These are phyloP conservation scores for Limonium bicolor DNA, from an alignment of 148 eudicot genomes.

Conservation along the genomic window DNA sequence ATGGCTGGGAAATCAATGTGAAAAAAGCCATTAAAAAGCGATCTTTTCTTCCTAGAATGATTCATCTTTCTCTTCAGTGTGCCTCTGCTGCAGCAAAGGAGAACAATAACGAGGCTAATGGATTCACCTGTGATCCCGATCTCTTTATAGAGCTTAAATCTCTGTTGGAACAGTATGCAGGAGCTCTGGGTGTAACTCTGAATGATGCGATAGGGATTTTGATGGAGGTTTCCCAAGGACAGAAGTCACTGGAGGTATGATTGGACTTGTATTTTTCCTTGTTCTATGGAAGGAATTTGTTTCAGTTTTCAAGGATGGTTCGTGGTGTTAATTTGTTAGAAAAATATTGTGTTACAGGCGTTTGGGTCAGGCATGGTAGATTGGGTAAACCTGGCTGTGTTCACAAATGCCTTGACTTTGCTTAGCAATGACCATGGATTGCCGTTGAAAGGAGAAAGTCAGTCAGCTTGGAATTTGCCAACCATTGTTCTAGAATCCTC, in stretches of 20 bases:
- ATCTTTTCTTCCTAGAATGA: constrained; percentile 72
- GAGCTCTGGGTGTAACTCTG: constrained; percentile 49
- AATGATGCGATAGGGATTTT: constrained; percentile 54
- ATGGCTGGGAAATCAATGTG: constrained; percentile 32
- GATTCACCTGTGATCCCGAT: constrained; percentile 30
- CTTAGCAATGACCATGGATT: constrained; percentile 31
- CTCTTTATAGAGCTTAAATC: constrained; percentile 42
- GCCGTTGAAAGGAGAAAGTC: constrained; percentile 14
- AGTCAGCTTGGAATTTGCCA: constrained; percentile 42
- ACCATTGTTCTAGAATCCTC: constrained; percentile 36
- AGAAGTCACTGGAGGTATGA: constrained; percentile 42
- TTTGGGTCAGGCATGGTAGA: constrained; percentile 40
- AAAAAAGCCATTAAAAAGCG: constrained; percentile 39
- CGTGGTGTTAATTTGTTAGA: too few species aligned
- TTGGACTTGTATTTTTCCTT: too few species aligned
- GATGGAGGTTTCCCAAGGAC: constrained; percentile 37
- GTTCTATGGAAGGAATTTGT: too few species aligned
- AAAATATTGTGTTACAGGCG: constrained; percentile 41
- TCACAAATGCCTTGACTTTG: constrained; percentile 69
- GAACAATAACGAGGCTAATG: constrained; percentile 42
- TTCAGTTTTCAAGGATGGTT: too few species aligned
- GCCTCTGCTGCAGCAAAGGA: constrained; percentile 59
- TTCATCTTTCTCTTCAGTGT: constrained; percentile 67
- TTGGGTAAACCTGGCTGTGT: constrained; percentile 77
- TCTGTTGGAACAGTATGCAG: constrained; percentile 60